Conservation (phyloP, 2,329 filamentous ascomycete genomes). For the Hypoxylon sp. region DNA sequence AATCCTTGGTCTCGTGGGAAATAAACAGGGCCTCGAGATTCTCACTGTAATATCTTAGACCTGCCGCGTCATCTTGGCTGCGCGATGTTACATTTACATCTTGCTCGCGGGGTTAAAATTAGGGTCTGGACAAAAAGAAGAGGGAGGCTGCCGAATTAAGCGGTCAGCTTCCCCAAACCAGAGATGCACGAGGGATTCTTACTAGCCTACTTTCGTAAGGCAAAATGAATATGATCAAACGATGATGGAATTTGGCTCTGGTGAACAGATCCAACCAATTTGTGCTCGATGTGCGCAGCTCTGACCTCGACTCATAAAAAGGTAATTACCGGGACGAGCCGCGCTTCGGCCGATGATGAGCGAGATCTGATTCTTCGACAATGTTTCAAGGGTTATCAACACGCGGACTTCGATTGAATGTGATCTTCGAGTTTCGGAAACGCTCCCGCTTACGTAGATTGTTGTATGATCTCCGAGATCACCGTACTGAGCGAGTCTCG, state of each 20-base stretch:
- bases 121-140: conserved; percentile 8
- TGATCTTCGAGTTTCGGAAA: conserved; percentile 40
- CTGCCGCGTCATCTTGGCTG: conserved; percentile 38
- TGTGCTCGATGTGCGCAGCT: conserved; percentile 1
- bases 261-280: not conserved
- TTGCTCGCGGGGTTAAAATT: conserved; percentile 26
- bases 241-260: not conserved
- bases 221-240: not conserved
- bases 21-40: conserved; percentile 12
- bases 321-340: conserved; percentile 1
- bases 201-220: not conserved
- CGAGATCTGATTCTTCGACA: conserved; percentile 21
- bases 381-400: conserved; percentile 36
- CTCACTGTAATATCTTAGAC: conserved; percentile 25
- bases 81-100: conserved; percentile 36
- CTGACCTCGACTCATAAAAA: conserved; percentile 3
- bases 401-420: conserved; percentile 10
- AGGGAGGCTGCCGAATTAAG: conserved; percentile 9
- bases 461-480: conserved; percentile 40
- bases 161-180: conserved; percentile 17
- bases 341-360: conserved; percentile 6
- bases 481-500: conserved; percentile 27
- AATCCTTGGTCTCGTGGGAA: conserved; percentile 6
- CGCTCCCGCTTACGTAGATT: conserved; percentile 36
- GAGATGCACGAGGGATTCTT: not conserved